Conservation (phyloP, 441 rosid species). For the Manihot esculenta region DNA sequence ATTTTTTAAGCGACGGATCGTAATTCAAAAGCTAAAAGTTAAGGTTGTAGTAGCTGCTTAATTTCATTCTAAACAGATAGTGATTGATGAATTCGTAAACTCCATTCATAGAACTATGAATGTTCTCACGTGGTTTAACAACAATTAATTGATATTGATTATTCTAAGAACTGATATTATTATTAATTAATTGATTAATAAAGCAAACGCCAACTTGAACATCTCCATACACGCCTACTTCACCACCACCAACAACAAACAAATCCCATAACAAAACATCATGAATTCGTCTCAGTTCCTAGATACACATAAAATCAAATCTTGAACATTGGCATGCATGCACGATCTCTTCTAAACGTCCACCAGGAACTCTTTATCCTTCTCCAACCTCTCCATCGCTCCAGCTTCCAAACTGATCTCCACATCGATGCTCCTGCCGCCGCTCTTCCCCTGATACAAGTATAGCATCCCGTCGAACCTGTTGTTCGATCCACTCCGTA, state of each 20-base stretch:
- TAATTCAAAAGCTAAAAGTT: too few species aligned
- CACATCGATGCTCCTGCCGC: constrained; percentile 79
- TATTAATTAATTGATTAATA: background rate
- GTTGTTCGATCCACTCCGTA: constrained; percentile 79
- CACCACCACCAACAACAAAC: background rate
- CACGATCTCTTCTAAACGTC: constrained; percentile 17
- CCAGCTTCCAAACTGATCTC: constrained; percentile 67
- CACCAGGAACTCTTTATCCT: constrained; percentile 55
- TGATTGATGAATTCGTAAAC: too few species aligned
- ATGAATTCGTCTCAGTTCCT: too few species aligned
- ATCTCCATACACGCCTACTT: background rate
- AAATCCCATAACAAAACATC: background rate
- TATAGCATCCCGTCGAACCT: constrained; percentile 96
- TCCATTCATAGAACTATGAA: too few species aligned
- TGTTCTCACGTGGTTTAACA: too few species aligned
- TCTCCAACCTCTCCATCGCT: constrained; percentile 71
- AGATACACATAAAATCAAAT: too few species aligned
- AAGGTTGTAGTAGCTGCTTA: too few species aligned
- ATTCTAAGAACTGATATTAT: too few species aligned
- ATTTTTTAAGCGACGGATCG: too few species aligned
- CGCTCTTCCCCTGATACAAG: constrained; percentile 78
- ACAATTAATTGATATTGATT: too few species aligned
- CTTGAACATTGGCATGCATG: too few species aligned
- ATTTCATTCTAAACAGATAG: too few species aligned
- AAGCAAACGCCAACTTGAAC: background rate